Conservation (phyloP, 768 basidiomycete genomes). For the Lactifluus subvellereus region DNA sequence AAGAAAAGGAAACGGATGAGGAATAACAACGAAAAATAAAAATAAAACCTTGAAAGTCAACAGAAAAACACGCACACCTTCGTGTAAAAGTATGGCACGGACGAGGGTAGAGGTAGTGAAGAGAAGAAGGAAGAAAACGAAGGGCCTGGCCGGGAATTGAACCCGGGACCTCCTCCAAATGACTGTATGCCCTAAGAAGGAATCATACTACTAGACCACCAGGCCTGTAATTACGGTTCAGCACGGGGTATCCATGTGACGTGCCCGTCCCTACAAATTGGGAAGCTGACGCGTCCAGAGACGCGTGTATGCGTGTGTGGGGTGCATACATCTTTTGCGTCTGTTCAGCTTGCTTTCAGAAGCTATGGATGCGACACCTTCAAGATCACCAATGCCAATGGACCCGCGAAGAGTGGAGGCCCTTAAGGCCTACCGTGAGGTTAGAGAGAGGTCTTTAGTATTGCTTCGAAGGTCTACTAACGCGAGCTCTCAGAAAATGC, state of each 20-base stretch:
- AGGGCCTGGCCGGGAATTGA: constrained; percentile 81
- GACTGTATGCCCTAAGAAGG: constrained; percentile 46
- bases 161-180: constrained; percentile 79
- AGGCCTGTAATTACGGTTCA: constrained; percentile 29
- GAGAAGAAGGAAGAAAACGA: background rate
- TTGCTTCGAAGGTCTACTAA: constrained; percentile 16
- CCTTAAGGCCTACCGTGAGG: constrained; percentile 72
- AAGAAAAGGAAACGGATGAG: background rate
- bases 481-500: constrained; percentile 73
- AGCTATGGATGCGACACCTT: constrained; percentile 28
- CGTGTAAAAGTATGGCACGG: background rate
- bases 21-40: background rate
- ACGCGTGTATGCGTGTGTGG: constrained; percentile 3
- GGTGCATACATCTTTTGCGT: background rate
- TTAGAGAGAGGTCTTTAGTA: constrained; percentile 30
- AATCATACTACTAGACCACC: constrained; percentile 52
- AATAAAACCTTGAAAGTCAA: too few relatives aligned
- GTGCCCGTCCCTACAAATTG: background rate
- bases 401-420: constrained; percentile 71
- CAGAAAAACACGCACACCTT: background rate
- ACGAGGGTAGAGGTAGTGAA: background rate
- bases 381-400: constrained; percentile 41
- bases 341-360: background rate
- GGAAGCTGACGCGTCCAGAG: constrained; percentile 28
- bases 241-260: background rate